Base-by-base conservation (phyloP, 768 basidiomycete species). In the Collybiopsis confluens region DNA sequence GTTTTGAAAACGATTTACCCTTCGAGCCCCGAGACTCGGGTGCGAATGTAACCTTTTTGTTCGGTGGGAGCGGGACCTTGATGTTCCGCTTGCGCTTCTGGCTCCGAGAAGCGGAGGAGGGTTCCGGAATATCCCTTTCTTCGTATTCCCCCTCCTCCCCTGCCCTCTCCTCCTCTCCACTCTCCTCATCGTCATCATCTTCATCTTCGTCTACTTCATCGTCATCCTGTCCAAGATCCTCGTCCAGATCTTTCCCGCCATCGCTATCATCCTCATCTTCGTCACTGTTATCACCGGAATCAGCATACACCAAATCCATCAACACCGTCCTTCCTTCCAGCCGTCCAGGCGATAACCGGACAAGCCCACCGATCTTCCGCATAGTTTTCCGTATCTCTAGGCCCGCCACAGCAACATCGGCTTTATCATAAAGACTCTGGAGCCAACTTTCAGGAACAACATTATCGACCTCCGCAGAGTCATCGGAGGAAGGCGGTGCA, bases 361-460 rank as follows among this genome's bases (percentile, higher is more conserved):
- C 81, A 57, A 90, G 61, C 10, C 84, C 86, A 0, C 69, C 75
- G 2, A 65, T 64, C 59, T 80, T 83, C 57, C 88, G 78, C 64
- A 89, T 73, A 63, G 90, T 88, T 66, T 86, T 90, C 58, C 85
- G 74, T 18, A 80, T 74, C 42, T 63, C 65, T 48, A 83, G 66
- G 47, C 59, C 64, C 16, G 67, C 68, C 53, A 93, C 66, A 35
- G 86, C 73, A 24, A 60, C 61, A 20, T 72, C 75, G 65, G 90
- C 83, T 21, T 68, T 71, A 1, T 68, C 66, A 59, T 78, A 77
- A 6, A 78, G 56, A 28, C 68, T 65, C 56, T 54, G 41, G 16
- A 69, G 30, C 44, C 57, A 45, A 23, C 48, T 23, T 41, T 57
- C 58, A 38, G 36, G 23, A 37, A 35, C 49, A 40, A 33, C 30